Evolutionary conservation across 768 basidiomycete genomes (phyloP).

Genomic region (Gautieria morchelliformis): DNA sequence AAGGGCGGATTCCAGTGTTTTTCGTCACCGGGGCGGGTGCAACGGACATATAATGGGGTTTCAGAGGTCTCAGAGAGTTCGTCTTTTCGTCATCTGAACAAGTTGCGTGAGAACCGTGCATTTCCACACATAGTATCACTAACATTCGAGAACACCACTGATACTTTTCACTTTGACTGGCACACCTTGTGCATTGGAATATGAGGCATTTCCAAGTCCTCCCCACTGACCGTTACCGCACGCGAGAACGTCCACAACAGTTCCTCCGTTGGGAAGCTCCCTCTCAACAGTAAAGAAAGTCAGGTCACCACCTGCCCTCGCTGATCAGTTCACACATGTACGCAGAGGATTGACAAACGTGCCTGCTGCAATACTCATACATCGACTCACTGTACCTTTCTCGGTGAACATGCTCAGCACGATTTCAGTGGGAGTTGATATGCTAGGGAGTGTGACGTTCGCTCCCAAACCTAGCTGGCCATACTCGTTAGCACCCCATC

Average conservation of each 20-base stretch:
- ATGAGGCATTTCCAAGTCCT: conserved; percentile 53
- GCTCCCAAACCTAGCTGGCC: conserved; percentile 80
- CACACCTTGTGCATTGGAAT: conserved; percentile 58
- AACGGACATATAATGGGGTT: conserved; percentile 52
- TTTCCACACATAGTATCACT: conserved; percentile 20
- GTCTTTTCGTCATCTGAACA: conserved; percentile 53
- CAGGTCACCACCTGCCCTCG: conserved; percentile 53
- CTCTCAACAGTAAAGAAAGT: conserved; percentile 71
- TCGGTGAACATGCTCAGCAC: conserved; percentile 54
- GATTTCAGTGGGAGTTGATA: conserved; percentile 80
- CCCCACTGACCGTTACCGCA: conserved; percentile 83
- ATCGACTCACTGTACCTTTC: conserved; percentile 42
- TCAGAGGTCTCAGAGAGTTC: conserved; percentile 52
- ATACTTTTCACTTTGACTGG: conserved; percentile 70
- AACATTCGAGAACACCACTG: conserved; percentile 82
- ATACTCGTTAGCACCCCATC: conserved; percentile 84
- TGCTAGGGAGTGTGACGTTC: conserved; percentile 50
- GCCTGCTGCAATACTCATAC: conserved; percentile 60
- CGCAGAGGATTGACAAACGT: conserved; percentile 13
- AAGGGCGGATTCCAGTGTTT: conserved; percentile 1
- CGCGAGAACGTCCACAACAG: conserved; percentile 50
- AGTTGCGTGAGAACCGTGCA: neutral
- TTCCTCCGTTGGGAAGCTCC: conserved; percentile 18
- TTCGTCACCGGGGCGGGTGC: conserved; percentile 30
- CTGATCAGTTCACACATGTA: neutral